phyloP scores from a whole-genome alignment of 2,329 filamentous ascomycete species.

The Amauroascus verrucosus region DNA sequence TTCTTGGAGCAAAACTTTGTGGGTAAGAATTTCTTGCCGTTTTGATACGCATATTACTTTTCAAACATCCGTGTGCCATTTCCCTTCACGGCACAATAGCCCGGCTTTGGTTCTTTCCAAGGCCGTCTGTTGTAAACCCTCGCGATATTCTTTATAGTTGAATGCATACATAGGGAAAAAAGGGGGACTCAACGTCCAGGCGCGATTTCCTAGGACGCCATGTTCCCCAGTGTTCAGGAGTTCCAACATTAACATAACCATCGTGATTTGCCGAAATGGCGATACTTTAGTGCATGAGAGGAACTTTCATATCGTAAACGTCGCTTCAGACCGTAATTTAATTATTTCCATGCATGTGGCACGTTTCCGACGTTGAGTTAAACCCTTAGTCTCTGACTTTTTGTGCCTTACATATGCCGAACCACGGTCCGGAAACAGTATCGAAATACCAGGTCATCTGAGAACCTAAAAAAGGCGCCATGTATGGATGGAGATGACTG shows the following conservation, averaged over 20 bases:
- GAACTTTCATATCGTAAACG: neutral
- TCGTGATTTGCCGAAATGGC: neutral
- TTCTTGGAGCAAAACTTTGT: neutral
- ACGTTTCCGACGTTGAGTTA: neutral
- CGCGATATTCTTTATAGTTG: neutral
- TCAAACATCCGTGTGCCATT: neutral
- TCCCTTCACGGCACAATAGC: neutral
- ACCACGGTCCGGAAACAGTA: no score
- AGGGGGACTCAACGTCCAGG: no score
- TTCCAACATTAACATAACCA: neutral
- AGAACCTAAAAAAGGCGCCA: no score
- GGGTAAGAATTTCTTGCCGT: neutral
- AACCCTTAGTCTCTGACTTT: neutral
- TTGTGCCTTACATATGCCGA: neutral
- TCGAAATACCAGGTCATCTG: no score
- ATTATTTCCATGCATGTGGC: neutral
- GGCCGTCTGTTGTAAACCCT: neutral
- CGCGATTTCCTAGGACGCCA: neutral
- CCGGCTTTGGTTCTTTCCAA: neutral
- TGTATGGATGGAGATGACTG: neutral
- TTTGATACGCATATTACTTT: neutral
- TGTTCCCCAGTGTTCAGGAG: neutral
- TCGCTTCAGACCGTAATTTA: neutral
- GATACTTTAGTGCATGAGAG: neutral
- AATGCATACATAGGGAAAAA: neutral